These are phyloP conservation scores for Aquilaria agallochum DNA, from an alignment of 441 rosid species.

Conservation along the genomic window DNA sequence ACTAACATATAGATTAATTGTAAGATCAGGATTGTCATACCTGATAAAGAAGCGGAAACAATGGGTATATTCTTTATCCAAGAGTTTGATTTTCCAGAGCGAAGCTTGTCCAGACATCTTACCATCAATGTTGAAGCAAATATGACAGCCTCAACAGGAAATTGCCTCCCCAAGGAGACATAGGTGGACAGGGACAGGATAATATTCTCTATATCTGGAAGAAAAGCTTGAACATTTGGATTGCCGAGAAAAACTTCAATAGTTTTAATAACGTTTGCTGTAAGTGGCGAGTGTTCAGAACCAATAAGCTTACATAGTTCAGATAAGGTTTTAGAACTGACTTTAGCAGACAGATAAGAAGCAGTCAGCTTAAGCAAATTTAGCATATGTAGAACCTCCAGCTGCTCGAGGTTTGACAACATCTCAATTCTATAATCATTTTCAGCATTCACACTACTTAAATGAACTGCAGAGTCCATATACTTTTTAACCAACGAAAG, in stretches of 20 bases:
- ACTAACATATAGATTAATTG: background rate
- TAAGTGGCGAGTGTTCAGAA: constrained; percentile 50
- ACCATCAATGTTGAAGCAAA: constrained; percentile 50
- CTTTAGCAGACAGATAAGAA: constrained; percentile 51
- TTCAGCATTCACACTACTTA: constrained; percentile 25
- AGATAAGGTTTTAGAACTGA: constrained; percentile 39
- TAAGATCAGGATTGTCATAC: constrained; percentile 27
- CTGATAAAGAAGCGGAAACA: constrained; percentile 55
- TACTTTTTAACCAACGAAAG: constrained; percentile 38
- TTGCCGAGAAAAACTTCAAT: constrained; percentile 52
- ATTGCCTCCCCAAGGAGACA: constrained; percentile 43
- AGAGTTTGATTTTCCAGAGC: constrained; percentile 29
- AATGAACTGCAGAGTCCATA: constrained; percentile 33
- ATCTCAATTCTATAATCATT: constrained; percentile 46
- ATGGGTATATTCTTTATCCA: constrained; percentile 44
- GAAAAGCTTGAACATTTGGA: constrained; percentile 35
- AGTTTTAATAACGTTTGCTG: constrained; percentile 54
- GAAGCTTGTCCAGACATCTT: constrained; percentile 47
- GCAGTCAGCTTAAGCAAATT: constrained; percentile 57
- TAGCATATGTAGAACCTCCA: constrained; percentile 71
- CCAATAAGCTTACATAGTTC: constrained; percentile 49
- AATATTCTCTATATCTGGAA: constrained; percentile 44
- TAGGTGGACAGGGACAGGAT: constrained; percentile 53
- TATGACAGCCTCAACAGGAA: constrained; percentile 59
- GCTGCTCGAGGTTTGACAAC: constrained; percentile 35